These are phyloP conservation scores for Ogataea philodendri DNA, from an alignment of 805 yeast species.

Conservation along the genomic window DNA sequence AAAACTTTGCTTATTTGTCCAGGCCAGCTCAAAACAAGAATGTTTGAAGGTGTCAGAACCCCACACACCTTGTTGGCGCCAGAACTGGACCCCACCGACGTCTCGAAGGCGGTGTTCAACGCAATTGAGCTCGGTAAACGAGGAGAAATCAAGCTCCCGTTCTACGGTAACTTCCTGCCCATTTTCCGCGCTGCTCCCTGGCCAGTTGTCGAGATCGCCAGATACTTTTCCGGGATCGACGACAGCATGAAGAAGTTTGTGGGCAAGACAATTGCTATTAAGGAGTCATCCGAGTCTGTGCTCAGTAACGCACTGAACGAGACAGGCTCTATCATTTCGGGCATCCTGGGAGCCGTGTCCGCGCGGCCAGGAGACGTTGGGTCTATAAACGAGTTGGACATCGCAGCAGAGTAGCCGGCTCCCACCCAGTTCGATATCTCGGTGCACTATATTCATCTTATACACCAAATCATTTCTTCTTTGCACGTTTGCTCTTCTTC, in stretches of 20 bases:
- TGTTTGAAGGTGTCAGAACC: constrained; percentile 73
- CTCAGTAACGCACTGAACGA: constrained; percentile 20
- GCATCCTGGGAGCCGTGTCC: constrained; percentile 14
- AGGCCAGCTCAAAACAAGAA: constrained; percentile 74
- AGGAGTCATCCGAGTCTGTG: constrained; percentile 19
- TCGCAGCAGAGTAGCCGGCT: constrained; percentile 2
- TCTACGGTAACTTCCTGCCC: constrained; percentile 75
- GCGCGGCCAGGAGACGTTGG: constrained; percentile 10
- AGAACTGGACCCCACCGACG: constrained; percentile 62
- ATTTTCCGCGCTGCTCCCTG: constrained; percentile 68
- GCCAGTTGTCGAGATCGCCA: constrained; percentile 55
- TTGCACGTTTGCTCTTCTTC: constrained; percentile 9
- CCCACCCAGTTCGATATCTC: background rate
- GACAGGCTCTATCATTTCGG: constrained; percentile 24
- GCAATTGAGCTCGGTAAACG: constrained; percentile 60
- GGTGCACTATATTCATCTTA: constrained; percentile 1
- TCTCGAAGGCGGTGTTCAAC: constrained; percentile 57
- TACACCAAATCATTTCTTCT: constrained; percentile 16
- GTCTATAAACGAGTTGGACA: constrained; percentile 3
- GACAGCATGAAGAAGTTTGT: constrained; percentile 36
- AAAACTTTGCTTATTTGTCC: constrained; percentile 79
- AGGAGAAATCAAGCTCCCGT: constrained; percentile 71
- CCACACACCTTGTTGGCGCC: constrained; percentile 83
- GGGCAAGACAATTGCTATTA: constrained; percentile 22
- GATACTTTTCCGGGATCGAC: constrained; percentile 72